Conservation (phyloP, 768 basidiomycete genomes). For the Hemileccinum rubropunctum region DNA sequence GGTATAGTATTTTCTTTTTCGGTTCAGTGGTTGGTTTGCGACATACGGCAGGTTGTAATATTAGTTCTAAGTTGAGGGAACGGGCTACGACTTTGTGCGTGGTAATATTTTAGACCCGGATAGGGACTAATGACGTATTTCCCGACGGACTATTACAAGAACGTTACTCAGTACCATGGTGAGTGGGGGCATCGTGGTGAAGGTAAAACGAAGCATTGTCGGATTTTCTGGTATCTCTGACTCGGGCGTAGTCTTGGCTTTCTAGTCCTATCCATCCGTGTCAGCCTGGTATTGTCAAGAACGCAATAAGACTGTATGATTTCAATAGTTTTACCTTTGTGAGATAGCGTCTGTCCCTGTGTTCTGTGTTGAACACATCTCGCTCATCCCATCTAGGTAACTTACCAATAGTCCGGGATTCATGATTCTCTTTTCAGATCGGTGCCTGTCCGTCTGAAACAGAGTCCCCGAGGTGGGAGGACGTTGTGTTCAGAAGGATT, state of each 20-base stretch:
- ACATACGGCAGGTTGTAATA: conserved; percentile 10
- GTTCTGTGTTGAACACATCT: neutral
- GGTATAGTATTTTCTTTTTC: neutral
- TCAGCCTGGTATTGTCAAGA: conserved; percentile 9
- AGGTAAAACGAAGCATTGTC: neutral
- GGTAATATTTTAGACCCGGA: neutral
- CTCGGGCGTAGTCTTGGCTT: too few species aligned
- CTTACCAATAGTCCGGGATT: neutral
- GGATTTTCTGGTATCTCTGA: neutral
- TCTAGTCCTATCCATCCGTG: conserved; percentile 10
- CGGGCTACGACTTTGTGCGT: neutral
- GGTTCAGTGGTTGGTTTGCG: neutral
- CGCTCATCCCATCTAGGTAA: conserved; percentile 11
- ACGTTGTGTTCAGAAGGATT: conserved; percentile 7
- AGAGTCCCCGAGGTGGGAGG: neutral
- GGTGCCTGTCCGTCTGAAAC: conserved; percentile 3
- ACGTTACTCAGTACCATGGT: neutral
- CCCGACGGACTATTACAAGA: conserved; percentile 4
- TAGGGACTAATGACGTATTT: neutral
- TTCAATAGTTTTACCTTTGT: conserved; percentile 12
- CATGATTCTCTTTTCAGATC: neutral
- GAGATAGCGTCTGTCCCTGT: neutral
- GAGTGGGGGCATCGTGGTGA: conserved; percentile 5
- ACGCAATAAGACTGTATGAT: conserved; percentile 5
- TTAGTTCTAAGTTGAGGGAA: conserved; percentile 12